A percentile compares a stretch with the other conserved stretches of the same genome.
phyloP scores from a whole-genome alignment of 306 rosid genomes.

The Medicago arabica region DNA sequence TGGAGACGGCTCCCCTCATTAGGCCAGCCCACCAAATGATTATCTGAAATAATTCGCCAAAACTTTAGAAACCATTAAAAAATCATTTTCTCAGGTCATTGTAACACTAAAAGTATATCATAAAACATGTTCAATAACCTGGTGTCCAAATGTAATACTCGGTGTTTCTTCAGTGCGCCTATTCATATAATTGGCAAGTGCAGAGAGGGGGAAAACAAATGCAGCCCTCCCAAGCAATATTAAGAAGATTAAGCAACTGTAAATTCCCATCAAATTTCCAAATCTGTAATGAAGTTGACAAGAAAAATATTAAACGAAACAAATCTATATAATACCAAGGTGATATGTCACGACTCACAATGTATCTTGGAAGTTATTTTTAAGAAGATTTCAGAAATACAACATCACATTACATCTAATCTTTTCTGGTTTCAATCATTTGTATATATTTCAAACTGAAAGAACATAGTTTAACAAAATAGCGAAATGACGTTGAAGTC shows the following conservation, averaged over 20 bases:
- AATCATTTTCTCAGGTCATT: not conserved
- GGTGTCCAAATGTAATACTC: conserved; percentile 65
- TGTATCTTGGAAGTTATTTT: conserved; percentile 18
- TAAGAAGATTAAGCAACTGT: conserved; percentile 59
- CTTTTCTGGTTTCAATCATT: no score
- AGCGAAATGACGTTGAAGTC: no score
- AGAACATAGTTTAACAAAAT: no score
- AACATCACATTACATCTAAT: no score
- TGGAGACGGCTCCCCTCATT: conserved; percentile 92
- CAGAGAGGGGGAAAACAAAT: conserved; percentile 86
- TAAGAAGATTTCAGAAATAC: conserved; percentile 23
- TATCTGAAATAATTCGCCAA: conserved; percentile 51
- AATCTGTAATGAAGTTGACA: conserved; percentile 51
- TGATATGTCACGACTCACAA: conserved; percentile 24
- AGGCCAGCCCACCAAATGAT: conserved; percentile 97
- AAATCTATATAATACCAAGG: no score
- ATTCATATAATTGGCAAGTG: conserved; percentile 65
- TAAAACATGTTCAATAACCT: conserved; percentile 54
- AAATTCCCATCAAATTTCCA: conserved; percentile 63
- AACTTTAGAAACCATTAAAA: conserved; percentile 7
- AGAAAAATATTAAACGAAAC: conserved; percentile 7
- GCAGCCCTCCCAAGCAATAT: conserved; percentile 83
- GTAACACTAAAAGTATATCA: not conserved
- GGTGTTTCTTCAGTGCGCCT: conserved; percentile 50
- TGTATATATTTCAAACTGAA: no score